Evolutionary conservation across 2,329 filamentous ascomycete species (phyloP).

Genomic region (Tetracladium maxilliforme): DNA sequence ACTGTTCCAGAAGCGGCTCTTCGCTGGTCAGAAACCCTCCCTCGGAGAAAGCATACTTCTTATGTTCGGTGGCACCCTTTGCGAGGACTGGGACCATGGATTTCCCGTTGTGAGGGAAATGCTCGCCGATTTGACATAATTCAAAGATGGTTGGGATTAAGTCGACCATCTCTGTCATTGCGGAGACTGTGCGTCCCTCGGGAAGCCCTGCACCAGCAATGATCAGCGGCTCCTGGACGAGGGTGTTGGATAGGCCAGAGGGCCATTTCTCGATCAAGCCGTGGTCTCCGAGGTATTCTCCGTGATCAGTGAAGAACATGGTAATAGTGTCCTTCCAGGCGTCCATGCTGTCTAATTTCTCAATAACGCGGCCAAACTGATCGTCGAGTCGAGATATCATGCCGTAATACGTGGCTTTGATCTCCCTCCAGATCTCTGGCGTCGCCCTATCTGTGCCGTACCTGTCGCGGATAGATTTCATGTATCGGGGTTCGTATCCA

Average conservation of each 20-base stretch:
- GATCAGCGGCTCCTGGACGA: slow-evolving; percentile 26
- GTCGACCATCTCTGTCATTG: slow-evolving; percentile 28
- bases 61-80: slow-evolving; percentile 13
- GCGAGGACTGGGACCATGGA: slow-evolving; percentile 17
- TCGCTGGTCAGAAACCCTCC: slow-evolving; percentile 26
- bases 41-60: slow-evolving; percentile 25
- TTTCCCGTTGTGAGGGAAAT: slow-evolving; percentile 23
- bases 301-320: slow-evolving; percentile 28
- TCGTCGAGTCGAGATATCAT: slow-evolving; percentile 29
- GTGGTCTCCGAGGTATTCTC: slow-evolving; percentile 30
- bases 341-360: slow-evolving; percentile 15
- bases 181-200: slow-evolving; percentile 14
- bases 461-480: slow-evolving; percentile 19
- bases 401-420: slow-evolving; percentile 28
- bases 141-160: slow-evolving; percentile 27
- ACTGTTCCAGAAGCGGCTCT: slow-evolving; percentile 27
- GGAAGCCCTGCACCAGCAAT: slow-evolving; percentile 24
- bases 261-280: slow-evolving; percentile 34
- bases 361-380: slow-evolving; percentile 25
- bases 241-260: slow-evolving; percentile 22
- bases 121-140: slow-evolving; percentile 18
- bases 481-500: slow-evolving; percentile 25
- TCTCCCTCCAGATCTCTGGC: slow-evolving; percentile 24
- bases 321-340: slow-evolving; percentile 23
- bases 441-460: slow-evolving; percentile 24